Evolutionary conservation across 441 rosid genomes (phyloP), one percentile per base, ranked within the genome.

Genomic region (Biscutella laevigata): DNA sequence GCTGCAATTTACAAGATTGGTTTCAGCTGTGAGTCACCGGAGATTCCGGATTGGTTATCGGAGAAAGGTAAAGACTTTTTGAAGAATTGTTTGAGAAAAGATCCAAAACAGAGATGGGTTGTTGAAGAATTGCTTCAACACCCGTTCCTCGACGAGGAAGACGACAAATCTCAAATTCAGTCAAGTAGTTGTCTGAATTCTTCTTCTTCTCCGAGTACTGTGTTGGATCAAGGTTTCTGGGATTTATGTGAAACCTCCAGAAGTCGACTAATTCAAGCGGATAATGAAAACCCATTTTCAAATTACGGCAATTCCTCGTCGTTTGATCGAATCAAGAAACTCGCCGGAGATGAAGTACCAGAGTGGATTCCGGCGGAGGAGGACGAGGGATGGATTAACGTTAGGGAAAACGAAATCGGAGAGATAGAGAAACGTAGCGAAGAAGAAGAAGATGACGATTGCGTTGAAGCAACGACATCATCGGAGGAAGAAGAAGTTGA

Each of bases 1-100:
- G 76, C 95, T 0, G 88, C 78, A 34, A 69, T 90, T 15, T 81
- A 76, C n/a, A 69, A 69, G 68, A 84, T 90, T 60, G 94, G 95
- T 55, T 90, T 80, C 68, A 76, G 91, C 12, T 41, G 53, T 0
- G 88, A 76, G 12, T 43, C 61, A 11, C 97, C 97, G 26, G 84
- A 69, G 71, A 58, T 75, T 68, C 97, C 97, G 0, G 26, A 28
- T 3, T 75, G 76, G 75, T 70, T 86, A 38, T 81, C 95, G 0
- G 81, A 57, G 43, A 62, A 73, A 37, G 86, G 72, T 22, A 66
- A 65, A 64, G 89, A 82, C 67, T 90, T 90, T 60, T 43, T 90
- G 69, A 57, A 32, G 35, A 84, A 75, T 22, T 84, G 97, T 66
- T 53, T 86, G 59, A 69, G 4, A 11, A 76, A 64, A 57, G 82